These are phyloP conservation scores for Tephrocybe sp. DNA, from an alignment of 768 basidiomycete species.

Conservation along the genomic window DNA sequence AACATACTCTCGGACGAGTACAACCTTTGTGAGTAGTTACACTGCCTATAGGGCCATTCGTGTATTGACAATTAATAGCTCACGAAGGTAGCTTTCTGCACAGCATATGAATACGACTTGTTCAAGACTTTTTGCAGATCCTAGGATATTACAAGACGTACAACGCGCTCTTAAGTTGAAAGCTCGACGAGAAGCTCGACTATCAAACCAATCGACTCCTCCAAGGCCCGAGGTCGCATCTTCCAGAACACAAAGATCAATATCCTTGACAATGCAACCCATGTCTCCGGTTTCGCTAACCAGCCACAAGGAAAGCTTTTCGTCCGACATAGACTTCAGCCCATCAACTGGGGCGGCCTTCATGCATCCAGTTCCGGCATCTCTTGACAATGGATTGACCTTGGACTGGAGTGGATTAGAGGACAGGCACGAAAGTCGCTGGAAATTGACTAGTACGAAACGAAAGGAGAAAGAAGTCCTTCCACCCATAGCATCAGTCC, in stretches of 20 bases:
- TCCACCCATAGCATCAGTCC: slow-evolving; percentile 39
- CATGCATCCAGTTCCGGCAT: slow-evolving; percentile 67
- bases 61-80: slow-evolving; percentile 38
- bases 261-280: slow-evolving; percentile 32
- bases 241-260: slow-evolving; percentile 20
- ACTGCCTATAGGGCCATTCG: neutral
- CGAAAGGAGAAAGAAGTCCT: slow-evolving; percentile 56
- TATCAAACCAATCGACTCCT: slow-evolving; percentile 28
- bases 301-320: slow-evolving; percentile 25
- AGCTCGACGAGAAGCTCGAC: slow-evolving; percentile 70
- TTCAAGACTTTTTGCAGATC: slow-evolving; percentile 53
- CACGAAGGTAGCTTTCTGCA: slow-evolving; percentile 61
- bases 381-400: slow-evolving; percentile 66
- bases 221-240: slow-evolving; percentile 17
- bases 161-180: slow-evolving; percentile 74
- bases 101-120: neutral
- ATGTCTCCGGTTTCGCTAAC: slow-evolving; percentile 25
- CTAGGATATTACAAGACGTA: slow-evolving; percentile 78
- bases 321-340: slow-evolving; percentile 67
- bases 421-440: slow-evolving; percentile 57
- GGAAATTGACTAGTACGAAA: slow-evolving; percentile 59
- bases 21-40: slow-evolving; percentile 62
- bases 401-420: slow-evolving; percentile 74
- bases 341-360: slow-evolving; percentile 51
- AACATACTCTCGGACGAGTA: slow-evolving; percentile 71